Evolutionary conservation across 352 stramenopile genomes (phyloP).

Genomic region (Globisporangium megalacanthum): DNA sequence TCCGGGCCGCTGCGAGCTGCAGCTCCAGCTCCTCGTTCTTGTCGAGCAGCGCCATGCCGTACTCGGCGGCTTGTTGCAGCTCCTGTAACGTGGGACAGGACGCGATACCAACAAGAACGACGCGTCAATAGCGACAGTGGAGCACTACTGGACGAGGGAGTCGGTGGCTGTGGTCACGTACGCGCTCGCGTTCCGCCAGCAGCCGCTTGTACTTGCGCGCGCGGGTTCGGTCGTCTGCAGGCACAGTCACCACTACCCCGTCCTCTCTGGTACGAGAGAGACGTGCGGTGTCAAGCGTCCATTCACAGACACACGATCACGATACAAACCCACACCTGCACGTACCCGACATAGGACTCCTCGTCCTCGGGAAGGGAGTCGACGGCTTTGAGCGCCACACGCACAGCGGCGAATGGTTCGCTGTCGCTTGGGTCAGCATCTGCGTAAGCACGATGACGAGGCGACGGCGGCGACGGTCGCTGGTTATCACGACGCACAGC

Average conservation of each 20-base stretch:
- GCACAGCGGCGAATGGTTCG: background rate
- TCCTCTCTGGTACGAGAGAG: constrained; percentile 35
- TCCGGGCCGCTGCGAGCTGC: constrained; percentile 60
- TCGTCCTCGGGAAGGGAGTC: constrained; percentile 39
- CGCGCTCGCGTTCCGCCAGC: constrained; percentile 46
- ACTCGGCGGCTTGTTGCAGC: constrained; percentile 66
- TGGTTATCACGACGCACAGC: background rate
- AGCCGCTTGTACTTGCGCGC: constrained; percentile 35
- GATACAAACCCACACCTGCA: background rate
- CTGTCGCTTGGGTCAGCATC: background rate
- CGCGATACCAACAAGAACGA: no score
- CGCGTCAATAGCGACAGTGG: no score
- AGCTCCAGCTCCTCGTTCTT: constrained; percentile 73
- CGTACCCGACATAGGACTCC: constrained; percentile 65
- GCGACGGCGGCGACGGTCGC: background rate
- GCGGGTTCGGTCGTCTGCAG: constrained; percentile 45
- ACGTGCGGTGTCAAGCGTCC: background rate
- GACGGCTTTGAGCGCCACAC: constrained; percentile 22
- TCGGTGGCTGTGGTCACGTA: constrained; percentile 4
- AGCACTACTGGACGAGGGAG: no score
- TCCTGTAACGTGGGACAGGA: constrained; percentile 38
- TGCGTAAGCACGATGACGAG: background rate
- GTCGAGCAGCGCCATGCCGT: constrained; percentile 69
- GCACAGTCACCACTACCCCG: constrained; percentile 35
- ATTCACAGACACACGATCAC: background rate